These are phyloP conservation scores for Inga leiocalycina DNA, from an alignment of 306 rosid genomes.

Conservation along the genomic window DNA sequence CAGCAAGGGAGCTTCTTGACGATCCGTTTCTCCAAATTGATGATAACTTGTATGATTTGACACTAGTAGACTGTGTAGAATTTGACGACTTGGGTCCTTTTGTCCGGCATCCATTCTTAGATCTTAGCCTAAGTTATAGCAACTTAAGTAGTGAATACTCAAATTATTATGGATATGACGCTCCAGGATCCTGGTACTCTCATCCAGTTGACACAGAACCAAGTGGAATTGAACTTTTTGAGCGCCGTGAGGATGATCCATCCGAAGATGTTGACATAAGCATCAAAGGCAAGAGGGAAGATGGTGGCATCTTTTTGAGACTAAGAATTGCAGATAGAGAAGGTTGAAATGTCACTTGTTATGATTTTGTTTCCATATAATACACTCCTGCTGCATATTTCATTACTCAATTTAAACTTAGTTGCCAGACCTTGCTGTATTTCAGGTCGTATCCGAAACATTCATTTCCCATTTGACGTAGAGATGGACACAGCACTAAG, in stretches of 20 bases:
- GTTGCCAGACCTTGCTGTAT: constrained; percentile 13
- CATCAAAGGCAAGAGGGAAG: constrained; percentile 77
- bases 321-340: constrained; percentile 89
- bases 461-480: constrained; percentile 84
- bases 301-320: constrained; percentile 73
- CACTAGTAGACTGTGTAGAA: constrained; percentile 45
- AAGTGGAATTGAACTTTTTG: constrained; percentile 81
- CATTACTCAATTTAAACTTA: constrained; percentile 18
- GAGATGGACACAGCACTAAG: constrained; percentile 87
- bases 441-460: constrained; percentile 84
- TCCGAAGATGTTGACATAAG: constrained; percentile 72
- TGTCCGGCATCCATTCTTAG: constrained; percentile 56
- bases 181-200: constrained; percentile 52
- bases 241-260: constrained; percentile 68
- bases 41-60: constrained; percentile 50
- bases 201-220: constrained; percentile 60
- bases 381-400: constrained; percentile 3
- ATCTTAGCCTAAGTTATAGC: constrained; percentile 51
- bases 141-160: constrained; percentile 54
- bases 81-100: constrained; percentile 49
- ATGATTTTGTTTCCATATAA: not conserved
- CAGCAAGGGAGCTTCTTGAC: constrained; percentile 85
- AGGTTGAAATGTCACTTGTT: constrained; percentile 52
- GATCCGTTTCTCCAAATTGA: constrained; percentile 79
- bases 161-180: constrained; percentile 55